Base-by-base conservation (phyloP, 139 green algal species). In the Limnomonas spitsbergensis region DNA sequence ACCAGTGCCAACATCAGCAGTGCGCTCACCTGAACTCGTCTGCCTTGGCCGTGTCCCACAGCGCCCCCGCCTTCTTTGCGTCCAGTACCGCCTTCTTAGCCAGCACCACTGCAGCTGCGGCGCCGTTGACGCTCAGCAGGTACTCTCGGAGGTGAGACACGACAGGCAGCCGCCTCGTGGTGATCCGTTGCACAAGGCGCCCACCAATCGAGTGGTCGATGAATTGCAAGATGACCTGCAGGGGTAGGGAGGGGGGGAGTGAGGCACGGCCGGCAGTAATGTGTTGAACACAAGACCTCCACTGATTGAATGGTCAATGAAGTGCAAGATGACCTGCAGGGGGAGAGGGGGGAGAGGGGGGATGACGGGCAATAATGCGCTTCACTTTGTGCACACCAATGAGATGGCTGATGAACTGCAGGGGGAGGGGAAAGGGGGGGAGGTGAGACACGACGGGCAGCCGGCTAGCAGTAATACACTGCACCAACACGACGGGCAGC, bases 11-110 rank as follows among this genome's bases (percentile, higher is more conserved):
- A n/a, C n/a, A n/a, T n/a, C 61, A 72, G 24, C 26, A 34, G 24
- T 7, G 7, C 61, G 7, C 61, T 20, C 29, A 72, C 61, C 61
- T 72, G 27, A 72, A 20, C 61, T 72, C 61, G 27, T 72, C 61
- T 72, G 61, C 61, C 29, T 72, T 72, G 9, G 61, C 29, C 9
- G 9, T 34, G 9, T 72, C 27, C 61, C 61, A 72, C 27, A 72
- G 61, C 26, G 61, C 61, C 26, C 61, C 61, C 26, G 7, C 9
- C 61, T 36, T 72, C 61, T 72, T 72, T 39, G 61, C 61, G 29
- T 72, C 61, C 6, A 72, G 26, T 7, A 72, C 61, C 26, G 61
- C 61, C 61, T 72, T 72, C 61, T 72, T 72, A 24, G 61, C 61
- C 9, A 52, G 26, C 35, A 75, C 7, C 29, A 75, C 69, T 24